Conservation (phyloP, 305 asterid genomes). For the Fraxinus dipetala region DNA sequence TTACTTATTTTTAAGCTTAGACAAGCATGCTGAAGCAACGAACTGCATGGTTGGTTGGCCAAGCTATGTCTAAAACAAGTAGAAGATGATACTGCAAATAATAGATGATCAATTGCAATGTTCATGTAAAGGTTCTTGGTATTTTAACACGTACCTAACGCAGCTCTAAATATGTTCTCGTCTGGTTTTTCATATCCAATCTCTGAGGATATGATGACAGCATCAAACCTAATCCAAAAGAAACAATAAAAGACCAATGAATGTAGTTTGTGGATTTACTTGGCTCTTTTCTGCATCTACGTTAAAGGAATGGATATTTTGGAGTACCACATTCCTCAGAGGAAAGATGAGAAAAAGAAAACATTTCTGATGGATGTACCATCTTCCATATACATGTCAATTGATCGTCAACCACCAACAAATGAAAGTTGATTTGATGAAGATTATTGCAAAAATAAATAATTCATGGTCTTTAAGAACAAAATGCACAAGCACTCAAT, state of each 20-base stretch:
- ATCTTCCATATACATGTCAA: not conserved
- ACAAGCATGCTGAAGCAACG: not conserved
- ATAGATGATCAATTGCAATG: not conserved
- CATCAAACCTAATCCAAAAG: slow-evolving; percentile 64
- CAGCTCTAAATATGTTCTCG: slow-evolving; percentile 67
- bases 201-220: slow-evolving; percentile 87
- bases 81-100: not conserved
- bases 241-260: not conserved
- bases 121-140: slow-evolving; percentile 1
- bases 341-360: not conserved
- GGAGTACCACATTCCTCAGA: not conserved
- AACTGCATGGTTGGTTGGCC: not conserved
- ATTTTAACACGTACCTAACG: slow-evolving; percentile 54
- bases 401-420: not conserved
- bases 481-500: not conserved
- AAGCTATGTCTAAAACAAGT: not conserved
- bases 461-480: not conserved
- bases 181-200: slow-evolving; percentile 91
- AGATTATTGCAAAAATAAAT: not conserved
- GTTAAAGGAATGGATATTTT: not conserved
- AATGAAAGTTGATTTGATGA: not conserved
- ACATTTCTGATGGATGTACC: not conserved
- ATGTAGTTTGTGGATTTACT: not conserved
- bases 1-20: not conserved
- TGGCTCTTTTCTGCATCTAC: slow-evolving; percentile 7